Evolutionary conservation across 164 flowering plant species (phyloP).

Genomic region (Chloranthus sessilifolius): DNA sequence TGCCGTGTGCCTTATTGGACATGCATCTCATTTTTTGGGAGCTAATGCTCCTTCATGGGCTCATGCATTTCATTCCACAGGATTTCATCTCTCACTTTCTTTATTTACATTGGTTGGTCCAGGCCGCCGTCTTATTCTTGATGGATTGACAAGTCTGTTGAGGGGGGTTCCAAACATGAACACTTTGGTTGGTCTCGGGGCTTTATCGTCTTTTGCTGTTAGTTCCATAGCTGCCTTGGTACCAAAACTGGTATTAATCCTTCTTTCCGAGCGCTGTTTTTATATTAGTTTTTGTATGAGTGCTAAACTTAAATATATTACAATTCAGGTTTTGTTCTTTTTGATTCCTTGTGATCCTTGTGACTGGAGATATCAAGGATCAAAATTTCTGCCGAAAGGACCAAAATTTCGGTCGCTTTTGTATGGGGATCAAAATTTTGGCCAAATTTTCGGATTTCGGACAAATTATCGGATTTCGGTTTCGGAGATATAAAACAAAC

Average conservation of each 20-base stretch:
- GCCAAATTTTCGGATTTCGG: too few relatives aligned
- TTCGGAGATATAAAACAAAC: background rate
- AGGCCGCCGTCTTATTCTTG: slow-evolving; percentile 82
- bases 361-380: too few relatives aligned
- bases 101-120: slow-evolving; percentile 93
- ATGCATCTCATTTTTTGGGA: slow-evolving; percentile 80
- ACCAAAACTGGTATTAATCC: slow-evolving; percentile 68
- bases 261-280: too few relatives aligned
- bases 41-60: slow-evolving; percentile 71
- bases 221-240: slow-evolving; percentile 82
- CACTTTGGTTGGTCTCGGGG: slow-evolving; percentile 98
- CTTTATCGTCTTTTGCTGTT: slow-evolving; percentile 88
- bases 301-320: too few relatives aligned
- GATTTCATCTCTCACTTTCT: slow-evolving; percentile 84
- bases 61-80: slow-evolving; percentile 82
- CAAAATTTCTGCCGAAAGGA: too few relatives aligned
- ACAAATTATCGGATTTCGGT: too few relatives aligned
- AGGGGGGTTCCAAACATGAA: slow-evolving; percentile 97
- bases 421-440: too few relatives aligned
- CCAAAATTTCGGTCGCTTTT: too few relatives aligned
- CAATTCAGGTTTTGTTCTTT: background rate
- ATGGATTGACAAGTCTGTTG: slow-evolving; percentile 78
- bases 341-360: background rate
- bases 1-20: slow-evolving; percentile 91
- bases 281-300: too few relatives aligned